Base-by-base conservation (phyloP, 2,329 filamentous ascomycete genomes). In the Coleophoma cylindrospora region DNA sequence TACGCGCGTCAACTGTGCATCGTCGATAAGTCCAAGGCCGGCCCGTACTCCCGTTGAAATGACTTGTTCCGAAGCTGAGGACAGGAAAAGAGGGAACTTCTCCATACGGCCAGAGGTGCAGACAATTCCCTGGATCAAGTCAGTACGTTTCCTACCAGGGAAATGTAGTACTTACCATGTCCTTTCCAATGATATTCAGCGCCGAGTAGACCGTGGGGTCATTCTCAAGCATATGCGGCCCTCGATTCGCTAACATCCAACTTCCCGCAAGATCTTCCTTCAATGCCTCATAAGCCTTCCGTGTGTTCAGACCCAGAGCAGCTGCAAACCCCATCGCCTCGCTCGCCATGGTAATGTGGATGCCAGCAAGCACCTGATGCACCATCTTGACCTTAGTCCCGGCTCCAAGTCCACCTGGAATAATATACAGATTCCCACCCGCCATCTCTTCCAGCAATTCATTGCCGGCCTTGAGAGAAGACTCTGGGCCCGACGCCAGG, bases 401-500 rank as follows among this genome's bases (percentile, higher is more conserved):
- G 0, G 79, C 79, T 1, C 83, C 83, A 45, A 85, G 65, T 1
- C 80, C 81, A 7, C 81, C 81, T 3, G 72, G 70, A 7, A 84
- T 79, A 17, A 83, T 70, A 62, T 82, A 84, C 5, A 91, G 70
- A 63, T 87, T 88, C 12, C 37, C 34, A 0, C 57, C 45, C 1
- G 85, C 79, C 72, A 91, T 80, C 57, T 79, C 77, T 47, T 80
- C 72, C 2, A 91, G 72, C 1, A 90, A 67, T 44, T 73, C 75
- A 19, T 73, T 74, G 0, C 76, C 83, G 50, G 76, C 77, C 34
- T 74, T 70, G 2, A 89, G 67, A 5, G 80, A 80, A 3, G 71
- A 73, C 1, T 78, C 73, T 0, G 77, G 70, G 0, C 76, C 84
- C 2, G 83, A 81, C 0, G 84, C 84, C 79, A 91, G 89, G 62